These are phyloP conservation scores for Hypoxylon lenormandii DNA, from an alignment of 495 filamentous ascomycete species.

Conservation along the genomic window DNA sequence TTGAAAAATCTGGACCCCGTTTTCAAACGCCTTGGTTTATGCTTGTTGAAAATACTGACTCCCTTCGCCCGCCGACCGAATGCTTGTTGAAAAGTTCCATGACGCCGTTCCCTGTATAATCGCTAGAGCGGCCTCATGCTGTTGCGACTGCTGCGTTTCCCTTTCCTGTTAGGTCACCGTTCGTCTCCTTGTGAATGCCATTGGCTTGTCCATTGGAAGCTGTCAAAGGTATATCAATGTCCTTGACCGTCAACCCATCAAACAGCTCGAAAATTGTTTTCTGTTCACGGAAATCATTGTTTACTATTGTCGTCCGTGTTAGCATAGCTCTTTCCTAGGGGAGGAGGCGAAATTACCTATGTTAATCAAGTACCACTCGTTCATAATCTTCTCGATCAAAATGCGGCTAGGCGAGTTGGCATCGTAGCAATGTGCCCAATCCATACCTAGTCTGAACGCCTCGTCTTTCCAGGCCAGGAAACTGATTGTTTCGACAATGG, in stretches of 20 bases:
- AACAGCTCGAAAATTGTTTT: slow-evolving; percentile 85
- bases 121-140: slow-evolving; percentile 11
- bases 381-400: slow-evolving; percentile 84
- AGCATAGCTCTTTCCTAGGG: slow-evolving; percentile 2
- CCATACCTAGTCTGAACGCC: slow-evolving; percentile 88
- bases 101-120: slow-evolving; percentile 46
- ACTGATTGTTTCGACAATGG: slow-evolving; percentile 97
- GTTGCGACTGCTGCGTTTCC: slow-evolving; percentile 24
- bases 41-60: slow-evolving; percentile 54
- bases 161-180: slow-evolving; percentile 21
- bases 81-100: slow-evolving; percentile 55
- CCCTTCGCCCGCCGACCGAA: slow-evolving; percentile 44
- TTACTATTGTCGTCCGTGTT: slow-evolving; percentile 66
- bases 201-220: slow-evolving; percentile 22
- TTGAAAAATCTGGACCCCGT: slow-evolving; percentile 50
- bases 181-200: slow-evolving; percentile 38
- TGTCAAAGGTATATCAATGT: slow-evolving; percentile 65
- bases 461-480: slow-evolving; percentile 99
- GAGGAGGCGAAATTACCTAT: slow-evolving; percentile 74
- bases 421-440: slow-evolving; percentile 93
- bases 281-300: slow-evolving; percentile 92
- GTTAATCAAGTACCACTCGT: slow-evolving; percentile 92
- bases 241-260: slow-evolving; percentile 76
- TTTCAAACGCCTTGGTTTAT: slow-evolving; percentile 51
- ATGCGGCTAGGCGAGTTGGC: slow-evolving; percentile 80